Base-by-base conservation (phyloP, 164 flowering plant species). In the Aristolochia fimbriata region DNA sequence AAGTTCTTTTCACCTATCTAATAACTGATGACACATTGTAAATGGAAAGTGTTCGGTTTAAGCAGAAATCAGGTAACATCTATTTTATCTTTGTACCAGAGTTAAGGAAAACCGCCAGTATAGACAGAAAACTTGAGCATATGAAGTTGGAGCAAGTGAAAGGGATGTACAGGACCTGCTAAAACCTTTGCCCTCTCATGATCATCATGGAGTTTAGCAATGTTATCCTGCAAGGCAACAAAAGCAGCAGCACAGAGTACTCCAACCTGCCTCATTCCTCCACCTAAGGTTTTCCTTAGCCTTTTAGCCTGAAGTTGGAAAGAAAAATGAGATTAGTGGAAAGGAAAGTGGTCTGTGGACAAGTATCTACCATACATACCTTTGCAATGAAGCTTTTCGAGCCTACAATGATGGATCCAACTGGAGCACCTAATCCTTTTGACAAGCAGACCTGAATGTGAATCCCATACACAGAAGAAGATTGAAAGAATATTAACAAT, bases 361-460 rank as follows among this genome's bases (percentile, higher is more conserved):
- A 3, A 66, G 52, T 37, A 11, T 51, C 57, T 1, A 16, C 57
- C 23, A 37, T 37, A 3, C 43, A 6, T 82, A 89, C 96, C 95
- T 77, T 85, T 48, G 76, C 51, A 62, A 92, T 85, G 71, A 92
- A 92, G 74, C 72, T 75, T 63, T 78, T 69, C 57, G 96, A 84
- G 48, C 96, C 96, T 64, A 90, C 93, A 81, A 92, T 89, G 23
- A 83, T 85, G 58, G 88, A 72, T 53, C 98, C 98, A 65, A 85
- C 85, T 53, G 96, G 96, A 66, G 98, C 96, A 55, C 98, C 98
- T 55, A 92, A 64, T 43, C 98, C 98, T 83, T 88, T 92, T 0
- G 98, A 92, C 45, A 92, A 68, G 67, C 98, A 92, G 8, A 89
- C 78, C 96, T 92, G 69, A 21, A 56, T 64, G 31, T 52, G 10